Evolutionary conservation across 441 rosid genomes (phyloP).

Genomic region (Eutrema salsugineum): DNA sequence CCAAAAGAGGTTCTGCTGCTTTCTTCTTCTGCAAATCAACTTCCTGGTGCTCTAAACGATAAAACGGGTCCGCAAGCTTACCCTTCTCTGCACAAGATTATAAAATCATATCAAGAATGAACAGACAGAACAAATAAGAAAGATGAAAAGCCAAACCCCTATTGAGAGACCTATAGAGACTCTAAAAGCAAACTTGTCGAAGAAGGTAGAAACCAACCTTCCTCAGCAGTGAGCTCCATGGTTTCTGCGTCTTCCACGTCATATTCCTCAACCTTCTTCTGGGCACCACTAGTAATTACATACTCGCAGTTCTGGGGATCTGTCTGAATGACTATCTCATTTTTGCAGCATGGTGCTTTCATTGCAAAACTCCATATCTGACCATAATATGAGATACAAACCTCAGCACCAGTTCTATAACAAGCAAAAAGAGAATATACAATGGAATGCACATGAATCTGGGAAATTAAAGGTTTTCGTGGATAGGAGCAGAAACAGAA

Average conservation of each 20-base stretch:
- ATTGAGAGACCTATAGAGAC: background rate
- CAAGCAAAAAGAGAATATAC: background rate
- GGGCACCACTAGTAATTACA: slow-evolving; percentile 86
- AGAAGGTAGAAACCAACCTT: slow-evolving; percentile 47
- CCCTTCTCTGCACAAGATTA: slow-evolving; percentile 60
- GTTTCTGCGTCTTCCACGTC: slow-evolving; percentile 94
- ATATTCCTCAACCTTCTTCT: slow-evolving; percentile 70
- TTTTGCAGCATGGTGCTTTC: slow-evolving; percentile 91
- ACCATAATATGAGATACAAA: slow-evolving; percentile 6
- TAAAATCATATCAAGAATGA: background rate
- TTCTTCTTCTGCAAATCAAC: slow-evolving; percentile 92
- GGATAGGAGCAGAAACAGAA: background rate
- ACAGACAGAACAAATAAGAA: background rate
- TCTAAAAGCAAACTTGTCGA: background rate
- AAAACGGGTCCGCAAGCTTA: slow-evolving; percentile 91
- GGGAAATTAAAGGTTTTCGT: background rate
- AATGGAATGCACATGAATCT: background rate
- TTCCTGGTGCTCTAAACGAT: slow-evolving; percentile 89
- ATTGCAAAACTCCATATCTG: slow-evolving; percentile 96
- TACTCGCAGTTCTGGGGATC: slow-evolving; percentile 92
- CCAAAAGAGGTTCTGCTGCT: slow-evolving; percentile 86
- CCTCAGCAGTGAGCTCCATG: slow-evolving; percentile 88
- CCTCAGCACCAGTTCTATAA: background rate
- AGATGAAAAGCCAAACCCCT: background rate
- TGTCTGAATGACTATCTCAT: slow-evolving; percentile 84